phyloP scores from a whole-genome alignment of 2,329 filamentous ascomycete species.

The Tolypocladium ovalisporum region DNA sequence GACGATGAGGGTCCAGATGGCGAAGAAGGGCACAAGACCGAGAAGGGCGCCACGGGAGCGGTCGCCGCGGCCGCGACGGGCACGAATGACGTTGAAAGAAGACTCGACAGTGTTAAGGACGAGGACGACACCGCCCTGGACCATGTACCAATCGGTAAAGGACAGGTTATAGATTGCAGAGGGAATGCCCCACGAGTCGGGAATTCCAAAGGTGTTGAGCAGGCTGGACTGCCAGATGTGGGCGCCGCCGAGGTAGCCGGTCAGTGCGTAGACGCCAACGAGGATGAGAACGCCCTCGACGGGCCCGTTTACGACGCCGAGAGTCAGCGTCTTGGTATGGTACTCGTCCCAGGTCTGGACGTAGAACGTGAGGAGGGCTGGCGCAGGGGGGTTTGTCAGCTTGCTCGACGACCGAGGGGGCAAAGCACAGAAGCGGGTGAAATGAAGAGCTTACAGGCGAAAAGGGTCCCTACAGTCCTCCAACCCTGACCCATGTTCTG shows the following conservation, averaged over 20 bases:
- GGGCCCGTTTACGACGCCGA: constrained; percentile 85
- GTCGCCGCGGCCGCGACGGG: constrained; percentile 64
- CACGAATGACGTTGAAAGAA: constrained; percentile 73
- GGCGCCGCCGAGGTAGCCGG: constrained; percentile 74
- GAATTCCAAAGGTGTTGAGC: constrained; percentile 60
- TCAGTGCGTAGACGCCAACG: constrained; percentile 70
- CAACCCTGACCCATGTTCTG: constrained; percentile 92
- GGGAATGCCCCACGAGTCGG: constrained; percentile 53
- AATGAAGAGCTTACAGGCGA: constrained; percentile 53
- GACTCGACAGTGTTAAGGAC: constrained; percentile 76
- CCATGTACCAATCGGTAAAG: constrained; percentile 88
- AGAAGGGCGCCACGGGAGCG: constrained; percentile 63
- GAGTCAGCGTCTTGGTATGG: constrained; percentile 88
- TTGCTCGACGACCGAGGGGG: not conserved
- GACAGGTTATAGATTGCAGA: constrained; percentile 63
- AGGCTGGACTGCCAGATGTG: constrained; percentile 89
- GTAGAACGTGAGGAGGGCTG: constrained; percentile 89
- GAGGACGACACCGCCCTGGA: constrained; percentile 72
- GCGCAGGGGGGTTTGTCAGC: not conserved
- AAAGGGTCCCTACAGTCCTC: constrained; percentile 75
- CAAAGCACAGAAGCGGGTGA: not conserved
- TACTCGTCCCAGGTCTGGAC: constrained; percentile 99
- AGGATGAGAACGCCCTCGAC: constrained; percentile 90
- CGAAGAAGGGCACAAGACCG: constrained; percentile 72
- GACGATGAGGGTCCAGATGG: constrained; percentile 65